Percentiles rank a stretch among this genome's conserved stretches.
Evolutionary conservation across 208 protist genomes (phyloP).

Genomic region (Crithidia sp.): DNA sequence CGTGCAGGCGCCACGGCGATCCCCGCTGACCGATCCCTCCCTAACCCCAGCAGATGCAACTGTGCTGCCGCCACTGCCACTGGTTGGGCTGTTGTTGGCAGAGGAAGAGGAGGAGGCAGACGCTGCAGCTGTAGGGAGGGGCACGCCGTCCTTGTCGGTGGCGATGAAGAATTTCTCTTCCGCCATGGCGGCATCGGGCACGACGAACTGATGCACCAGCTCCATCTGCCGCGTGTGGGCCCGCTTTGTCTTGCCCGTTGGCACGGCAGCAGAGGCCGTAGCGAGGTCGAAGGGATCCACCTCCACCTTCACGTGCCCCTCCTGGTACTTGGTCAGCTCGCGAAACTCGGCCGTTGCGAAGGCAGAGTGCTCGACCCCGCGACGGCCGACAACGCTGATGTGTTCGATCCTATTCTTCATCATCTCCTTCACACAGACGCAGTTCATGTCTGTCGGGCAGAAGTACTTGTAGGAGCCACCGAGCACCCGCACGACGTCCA

Average conservation of each 20-base stretch:
- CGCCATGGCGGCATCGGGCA: constrained; percentile 18
- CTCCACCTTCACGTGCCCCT: constrained; percentile 60
- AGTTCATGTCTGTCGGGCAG: constrained; percentile 91
- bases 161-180: constrained; percentile 23
- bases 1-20: constrained; percentile 52
- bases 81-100: background rate
- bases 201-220: constrained; percentile 57
- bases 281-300: constrained; percentile 76
- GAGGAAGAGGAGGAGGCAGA: background rate
- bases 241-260: constrained; percentile 44
- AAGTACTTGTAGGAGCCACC: constrained; percentile 76
- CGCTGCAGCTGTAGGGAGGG: constrained; percentile 17
- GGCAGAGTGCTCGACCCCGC: constrained; percentile 90
- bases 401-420: constrained; percentile 67
- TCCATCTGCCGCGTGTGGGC: constrained; percentile 87
- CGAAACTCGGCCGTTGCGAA: constrained; percentile 97
- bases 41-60: background rate
- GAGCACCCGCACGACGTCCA: constrained; percentile 95
- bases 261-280: constrained; percentile 32
- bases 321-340: constrained; percentile 88
- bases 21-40: background rate
- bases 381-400: constrained; percentile 86
- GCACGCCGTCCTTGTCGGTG: constrained; percentile 29
- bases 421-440: constrained; percentile 80
- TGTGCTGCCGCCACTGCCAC: background rate